Conservation (phyloP, 148 eudicot species). For the Diospyros kaki region DNA sequence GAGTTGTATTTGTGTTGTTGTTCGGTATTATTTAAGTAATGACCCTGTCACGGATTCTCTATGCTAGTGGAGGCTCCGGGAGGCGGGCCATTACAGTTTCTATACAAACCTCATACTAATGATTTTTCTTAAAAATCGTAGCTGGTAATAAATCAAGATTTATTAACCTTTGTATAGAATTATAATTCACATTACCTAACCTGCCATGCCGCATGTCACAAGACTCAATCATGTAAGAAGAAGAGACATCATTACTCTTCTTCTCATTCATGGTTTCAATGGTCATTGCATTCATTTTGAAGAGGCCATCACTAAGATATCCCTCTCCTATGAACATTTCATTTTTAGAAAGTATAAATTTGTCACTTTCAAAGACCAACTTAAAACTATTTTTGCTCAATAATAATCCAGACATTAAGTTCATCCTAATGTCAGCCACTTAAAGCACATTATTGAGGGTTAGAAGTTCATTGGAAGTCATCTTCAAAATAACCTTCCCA, state of each 20-base stretch:
- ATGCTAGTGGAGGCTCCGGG: no score
- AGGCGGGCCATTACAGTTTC: no score
- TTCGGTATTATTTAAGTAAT: no score
- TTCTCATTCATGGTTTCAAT: background rate
- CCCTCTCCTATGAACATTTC: conserved; percentile 5
- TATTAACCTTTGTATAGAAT: background rate
- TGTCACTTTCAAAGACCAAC: conserved; percentile 16
- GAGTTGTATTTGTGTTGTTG: no score
- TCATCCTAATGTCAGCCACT: conserved; percentile 2
- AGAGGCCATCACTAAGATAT: conserved; percentile 13
- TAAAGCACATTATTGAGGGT: conserved; percentile 7
- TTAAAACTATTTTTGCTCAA: conserved; percentile 16
- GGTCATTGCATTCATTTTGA: conserved; percentile 5
- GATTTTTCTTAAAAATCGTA: background rate
- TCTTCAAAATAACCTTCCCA: conserved; percentile 3
- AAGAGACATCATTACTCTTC: background rate
- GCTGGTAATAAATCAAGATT: background rate
- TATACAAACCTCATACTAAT: no score
- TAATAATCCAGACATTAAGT: conserved; percentile 10
- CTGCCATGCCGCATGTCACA: background rate
- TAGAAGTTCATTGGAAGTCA: conserved; percentile 6
- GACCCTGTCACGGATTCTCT: no score
- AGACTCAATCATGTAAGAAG: background rate
- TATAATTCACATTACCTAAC: background rate
- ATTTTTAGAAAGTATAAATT: background rate